A percentile compares a stretch with the other conserved stretches of the same genome.
Evolutionary conservation across 75 land plant genomes (phyloP).

Genomic region (Selaginella tamariscina): DNA sequence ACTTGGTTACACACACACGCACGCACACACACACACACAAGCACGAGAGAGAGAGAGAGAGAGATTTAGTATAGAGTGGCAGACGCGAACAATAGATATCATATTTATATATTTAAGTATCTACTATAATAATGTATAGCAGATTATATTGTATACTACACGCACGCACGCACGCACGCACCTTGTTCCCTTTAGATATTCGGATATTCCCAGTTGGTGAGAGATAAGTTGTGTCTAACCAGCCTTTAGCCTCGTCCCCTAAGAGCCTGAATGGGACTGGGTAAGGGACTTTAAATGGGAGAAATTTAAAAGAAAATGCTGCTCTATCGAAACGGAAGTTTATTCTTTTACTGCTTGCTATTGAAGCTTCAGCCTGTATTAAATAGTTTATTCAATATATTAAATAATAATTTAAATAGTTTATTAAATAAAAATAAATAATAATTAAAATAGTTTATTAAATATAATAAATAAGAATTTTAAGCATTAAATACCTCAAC

Average conservation of each 20-base stretch:
- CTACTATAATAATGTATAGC: too few species aligned
- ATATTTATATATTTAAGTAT: too few species aligned
- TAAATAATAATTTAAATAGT: slow-evolving; percentile 9
- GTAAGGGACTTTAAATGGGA: slow-evolving; percentile 98
- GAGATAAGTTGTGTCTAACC: slow-evolving; percentile 92
- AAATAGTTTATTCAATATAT: neutral
- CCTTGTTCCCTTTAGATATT: slow-evolving; percentile 93
- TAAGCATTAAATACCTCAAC: slow-evolving; percentile 59
- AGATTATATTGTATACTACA: too few species aligned
- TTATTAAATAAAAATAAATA: slow-evolving; percentile 2
- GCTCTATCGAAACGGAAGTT: slow-evolving; percentile 88
- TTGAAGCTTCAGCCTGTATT: slow-evolving; percentile 71
- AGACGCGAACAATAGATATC: too few species aligned
- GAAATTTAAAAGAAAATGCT: slow-evolving; percentile 76
- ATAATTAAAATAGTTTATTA: too few species aligned
- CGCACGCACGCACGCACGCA: too few species aligned
- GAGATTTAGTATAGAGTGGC: too few species aligned
- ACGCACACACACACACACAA: too few species aligned
- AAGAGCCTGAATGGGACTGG: slow-evolving; percentile 88
- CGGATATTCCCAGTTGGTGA: slow-evolving; percentile 69
- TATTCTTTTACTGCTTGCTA: slow-evolving; percentile 61
- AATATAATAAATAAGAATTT: neutral
- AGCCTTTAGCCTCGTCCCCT: slow-evolving; percentile 98
- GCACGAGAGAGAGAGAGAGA: too few species aligned
- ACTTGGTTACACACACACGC: too few species aligned